phyloP scores from a whole-genome alignment of 2,329 filamentous ascomycete species.

The Neonectria punicea region DNA sequence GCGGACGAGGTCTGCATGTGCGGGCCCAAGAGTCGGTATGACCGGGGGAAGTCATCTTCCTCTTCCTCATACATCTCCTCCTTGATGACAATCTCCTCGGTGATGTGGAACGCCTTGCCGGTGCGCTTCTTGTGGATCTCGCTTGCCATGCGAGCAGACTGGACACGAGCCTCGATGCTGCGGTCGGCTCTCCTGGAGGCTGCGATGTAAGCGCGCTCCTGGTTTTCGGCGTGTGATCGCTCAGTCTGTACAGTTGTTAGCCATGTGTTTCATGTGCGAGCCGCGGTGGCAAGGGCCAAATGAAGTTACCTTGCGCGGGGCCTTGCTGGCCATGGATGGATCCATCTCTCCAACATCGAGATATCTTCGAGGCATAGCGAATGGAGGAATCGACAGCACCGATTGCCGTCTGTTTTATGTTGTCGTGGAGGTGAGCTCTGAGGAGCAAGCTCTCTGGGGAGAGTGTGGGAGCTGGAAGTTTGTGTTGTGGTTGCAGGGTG shows the following conservation, averaged over 20 bases:
- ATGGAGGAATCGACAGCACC: background rate
- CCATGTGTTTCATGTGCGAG: background rate
- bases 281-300: background rate
- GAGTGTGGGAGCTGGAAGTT: background rate
- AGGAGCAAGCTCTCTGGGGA: background rate
- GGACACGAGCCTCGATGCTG: constrained; percentile 85
- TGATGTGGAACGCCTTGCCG: constrained; percentile 83
- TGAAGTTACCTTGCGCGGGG: constrained; percentile 43
- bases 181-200: constrained; percentile 88
- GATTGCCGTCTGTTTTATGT: background rate
- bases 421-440: background rate
- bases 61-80: constrained; percentile 98
- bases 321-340: constrained; percentile 45
- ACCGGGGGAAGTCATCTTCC: constrained; percentile 80
- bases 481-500: background rate
- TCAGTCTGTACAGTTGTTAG: constrained; percentile 64
- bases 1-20: constrained; percentile 69
- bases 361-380: constrained; percentile 53
- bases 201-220: constrained; percentile 90
- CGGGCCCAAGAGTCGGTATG: constrained; percentile 71
- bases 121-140: constrained; percentile 90
- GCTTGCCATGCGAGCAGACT: constrained; percentile 89
- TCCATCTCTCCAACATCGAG: constrained; percentile 43
- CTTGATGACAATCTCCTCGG: constrained; percentile 85
- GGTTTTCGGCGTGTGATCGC: constrained; percentile 82